These are phyloP conservation scores for Psidium guajava DNA, from an alignment of 345 rosid genomes.

Conservation along the genomic window DNA sequence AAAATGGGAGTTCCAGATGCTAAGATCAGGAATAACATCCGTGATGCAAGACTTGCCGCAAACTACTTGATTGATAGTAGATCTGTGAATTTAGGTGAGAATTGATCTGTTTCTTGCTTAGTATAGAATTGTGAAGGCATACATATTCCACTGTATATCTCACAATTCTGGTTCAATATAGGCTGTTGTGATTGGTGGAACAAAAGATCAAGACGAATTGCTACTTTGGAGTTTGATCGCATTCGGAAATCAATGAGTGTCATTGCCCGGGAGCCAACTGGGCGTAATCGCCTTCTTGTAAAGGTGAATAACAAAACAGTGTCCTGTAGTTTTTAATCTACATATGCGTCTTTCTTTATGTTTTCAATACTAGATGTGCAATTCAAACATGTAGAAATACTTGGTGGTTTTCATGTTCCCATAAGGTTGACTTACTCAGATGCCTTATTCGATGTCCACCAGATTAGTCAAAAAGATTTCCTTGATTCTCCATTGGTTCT, in stretches of 20 bases:
- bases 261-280: conserved; percentile 57
- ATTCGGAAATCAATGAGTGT: conserved; percentile 83
- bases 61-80: conserved; percentile 49
- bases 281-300: conserved; percentile 64
- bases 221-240: conserved; percentile 87
- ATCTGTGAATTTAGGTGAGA: conserved; percentile 57
- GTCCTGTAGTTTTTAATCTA: not conserved
- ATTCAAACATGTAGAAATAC: not conserved
- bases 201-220: conserved; percentile 49
- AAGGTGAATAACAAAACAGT: conserved; percentile 38
- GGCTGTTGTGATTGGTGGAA: conserved; percentile 90
- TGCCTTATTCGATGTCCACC: not conserved
- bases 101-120: not conserved
- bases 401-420: not conserved
- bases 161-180: conserved; percentile 1
- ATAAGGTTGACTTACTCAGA: not conserved
- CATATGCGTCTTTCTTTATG: not conserved
- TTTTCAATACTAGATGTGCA: not conserved
- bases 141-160: not conserved
- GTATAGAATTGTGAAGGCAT: not conserved
- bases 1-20: conserved; percentile 76
- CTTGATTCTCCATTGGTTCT: not conserved
- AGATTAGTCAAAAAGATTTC: not conserved
- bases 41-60: conserved; percentile 34
- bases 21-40: conserved; percentile 38